Conservation (phyloP, 345 rosid species). For the Euphorbia pulcherrima region DNA sequence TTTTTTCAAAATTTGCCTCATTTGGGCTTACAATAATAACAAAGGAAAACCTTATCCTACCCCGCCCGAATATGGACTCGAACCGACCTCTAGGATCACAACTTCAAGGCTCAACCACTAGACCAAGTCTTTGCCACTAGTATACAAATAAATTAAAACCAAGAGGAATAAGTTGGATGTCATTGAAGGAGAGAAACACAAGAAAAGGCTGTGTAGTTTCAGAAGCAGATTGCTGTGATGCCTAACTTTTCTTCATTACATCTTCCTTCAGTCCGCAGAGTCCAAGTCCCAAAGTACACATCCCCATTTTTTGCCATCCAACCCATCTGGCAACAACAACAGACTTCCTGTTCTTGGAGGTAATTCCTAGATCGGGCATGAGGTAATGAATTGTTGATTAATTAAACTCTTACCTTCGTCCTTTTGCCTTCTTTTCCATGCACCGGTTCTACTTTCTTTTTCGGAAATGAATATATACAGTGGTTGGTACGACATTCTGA, state of each 20-base stretch:
- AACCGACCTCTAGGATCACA: too few relatives aligned
- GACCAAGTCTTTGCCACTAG: too few relatives aligned
- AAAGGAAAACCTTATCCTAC: too few relatives aligned
- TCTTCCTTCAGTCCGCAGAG: conserved; percentile 62
- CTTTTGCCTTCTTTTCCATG: too few relatives aligned
- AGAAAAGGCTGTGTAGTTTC: not conserved
- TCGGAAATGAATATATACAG: too few relatives aligned
- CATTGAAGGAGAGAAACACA: not conserved
- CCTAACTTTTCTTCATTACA: conserved; percentile 6
- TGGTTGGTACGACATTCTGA: too few relatives aligned
- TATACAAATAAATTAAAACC: not conserved
- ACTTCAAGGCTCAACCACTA: too few relatives aligned
- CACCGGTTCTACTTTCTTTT: too few relatives aligned
- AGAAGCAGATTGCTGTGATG: not conserved
- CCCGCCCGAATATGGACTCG: too few relatives aligned
- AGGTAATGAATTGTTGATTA: not conserved
- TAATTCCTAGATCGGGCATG: conserved; percentile 21
- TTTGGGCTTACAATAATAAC: too few relatives aligned
- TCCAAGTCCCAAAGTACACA: conserved; percentile 50
- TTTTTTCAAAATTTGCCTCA: too few relatives aligned
- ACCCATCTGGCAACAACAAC: conserved; percentile 37
- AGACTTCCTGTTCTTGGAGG: conserved; percentile 53
- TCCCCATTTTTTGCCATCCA: conserved; percentile 42
- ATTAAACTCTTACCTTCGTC: not conserved
- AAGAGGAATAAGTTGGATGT: not conserved